Base-by-base conservation (phyloP, 2,329 filamentous ascomycete species). In the Karstenula rhodostoma region DNA sequence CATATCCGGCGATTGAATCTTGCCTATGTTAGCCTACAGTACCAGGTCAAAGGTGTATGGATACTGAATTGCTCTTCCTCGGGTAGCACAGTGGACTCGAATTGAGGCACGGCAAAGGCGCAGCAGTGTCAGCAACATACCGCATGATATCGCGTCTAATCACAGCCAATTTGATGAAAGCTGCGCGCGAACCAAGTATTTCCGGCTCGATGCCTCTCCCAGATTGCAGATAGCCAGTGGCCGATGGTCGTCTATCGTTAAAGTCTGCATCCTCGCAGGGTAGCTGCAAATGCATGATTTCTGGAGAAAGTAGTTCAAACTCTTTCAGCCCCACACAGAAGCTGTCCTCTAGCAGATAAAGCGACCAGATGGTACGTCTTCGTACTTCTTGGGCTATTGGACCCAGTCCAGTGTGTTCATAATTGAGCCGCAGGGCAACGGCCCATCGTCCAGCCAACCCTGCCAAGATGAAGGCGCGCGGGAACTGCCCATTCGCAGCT, bases 151-250 rank as follows among this genome's bases (percentile, higher is more conserved):
- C 32, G 22, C 48, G 48, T 40, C 48, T 51, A 32, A 51, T 51
- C 12, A 35, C 40, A 19, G 32, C 32, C 10, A 51, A 32, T 37
- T 51, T 51, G 32, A 51, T 51, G 32, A 37, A 51, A 1, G 48
- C 32, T 37, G 48, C 48, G 12, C 48, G 48, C 13, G 32, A 51
- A 19, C 48, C 48, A 35, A 51, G 33, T 6, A 51, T 19, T n/a
- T 51, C 48, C 37, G 48, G 48, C 32, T 51, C 48, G 12, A 51
- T 37, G 19, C 48, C 48, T 51, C 48, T 51, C 12, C 48, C 48
- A 23, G 32, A 51, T 25, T 51, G 48, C 10, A 51, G n/a, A 37
- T 23, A 37, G 32, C 48, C 48, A 22, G 48, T 51, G 22, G 48
- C 40, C 1, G 22, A 9, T 37, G 48, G 48, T 17, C 48, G 29